These are phyloP conservation scores for Laburnicola sp. DNA, from an alignment of 2,329 filamentous ascomycete species.

Conservation along the genomic window DNA sequence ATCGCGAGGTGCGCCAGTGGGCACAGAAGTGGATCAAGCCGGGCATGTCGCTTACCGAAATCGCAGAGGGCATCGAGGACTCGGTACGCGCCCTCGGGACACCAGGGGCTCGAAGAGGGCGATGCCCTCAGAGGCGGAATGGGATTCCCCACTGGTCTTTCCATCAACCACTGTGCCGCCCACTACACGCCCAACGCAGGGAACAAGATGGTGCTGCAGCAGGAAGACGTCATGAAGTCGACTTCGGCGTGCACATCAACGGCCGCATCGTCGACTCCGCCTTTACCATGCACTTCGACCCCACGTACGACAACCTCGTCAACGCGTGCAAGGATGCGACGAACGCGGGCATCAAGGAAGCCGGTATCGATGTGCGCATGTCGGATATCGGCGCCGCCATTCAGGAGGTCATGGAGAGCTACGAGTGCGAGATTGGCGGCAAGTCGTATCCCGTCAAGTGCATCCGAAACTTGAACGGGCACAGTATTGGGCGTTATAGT, in stretches of 20 bases:
- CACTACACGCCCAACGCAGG: slow-evolving; percentile 87
- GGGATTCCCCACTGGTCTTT: slow-evolving; percentile 84
- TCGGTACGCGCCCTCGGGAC: slow-evolving; percentile 74
- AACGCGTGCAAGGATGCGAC: slow-evolving; percentile 69
- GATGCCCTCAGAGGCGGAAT: slow-evolving; percentile 78
- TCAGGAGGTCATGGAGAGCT: slow-evolving; percentile 91
- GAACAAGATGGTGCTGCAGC: slow-evolving; percentile 71
- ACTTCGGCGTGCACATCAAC: slow-evolving; percentile 72
- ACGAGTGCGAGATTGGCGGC: slow-evolving; percentile 82
- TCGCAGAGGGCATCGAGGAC: slow-evolving; percentile 85
- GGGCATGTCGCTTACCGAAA: slow-evolving; percentile 77
- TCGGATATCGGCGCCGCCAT: slow-evolving; percentile 82
- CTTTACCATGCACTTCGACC: slow-evolving; percentile 70
- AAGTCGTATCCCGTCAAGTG: slow-evolving; percentile 78
- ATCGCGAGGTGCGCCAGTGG: slow-evolving; percentile 83
- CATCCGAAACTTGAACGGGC: slow-evolving; percentile 84
- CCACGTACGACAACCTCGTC: slow-evolving; percentile 68
- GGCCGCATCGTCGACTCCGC: slow-evolving; percentile 72
- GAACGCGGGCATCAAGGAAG: slow-evolving; percentile 79
- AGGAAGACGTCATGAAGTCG: slow-evolving; percentile 74
- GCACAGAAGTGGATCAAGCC: slow-evolving; percentile 80
- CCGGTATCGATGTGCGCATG: slow-evolving; percentile 88
- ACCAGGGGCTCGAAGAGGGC: slow-evolving; percentile 75
- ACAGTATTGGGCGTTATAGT: slow-evolving; percentile 85
- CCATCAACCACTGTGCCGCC: slow-evolving; percentile 81